Base-by-base conservation (phyloP, 2,329 filamentous ascomycete species). In the Monosporascus sp. region DNA sequence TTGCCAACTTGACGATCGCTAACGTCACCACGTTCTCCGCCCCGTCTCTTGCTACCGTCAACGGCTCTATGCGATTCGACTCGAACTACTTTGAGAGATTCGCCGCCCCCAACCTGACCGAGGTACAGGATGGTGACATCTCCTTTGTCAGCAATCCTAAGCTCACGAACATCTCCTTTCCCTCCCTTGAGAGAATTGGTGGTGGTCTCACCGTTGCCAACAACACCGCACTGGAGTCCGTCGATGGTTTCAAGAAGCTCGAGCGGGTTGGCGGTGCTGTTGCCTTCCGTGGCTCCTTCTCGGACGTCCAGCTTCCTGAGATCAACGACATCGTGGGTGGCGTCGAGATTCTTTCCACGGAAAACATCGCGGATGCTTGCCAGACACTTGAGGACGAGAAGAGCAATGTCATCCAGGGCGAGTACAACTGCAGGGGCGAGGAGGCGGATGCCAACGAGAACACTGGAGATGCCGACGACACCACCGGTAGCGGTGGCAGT, bases 141-240 rank as follows among this genome's bases (percentile, higher is more conserved):
- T 83, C 84, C 3, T 83, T 88, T 64, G 78, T 84, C 69, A 80
- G 80, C 74, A 87, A 87, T 76, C 71, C 73, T 43, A 69, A 77
- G 56, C 75, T 88, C 49, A 70, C 75, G 69, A 96, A 96, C 82
- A 79, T 97, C 73, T 85, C 86, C 55, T 82, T 96, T 73, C 86
- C 88, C 48, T 47, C 68, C 22, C 79, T 97, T 46, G 80, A 77
- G 61, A 80, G 74, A 52, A 81, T 96, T 65, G 84, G 82, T 62
- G 92, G 90, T 76, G 90, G 88, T 70, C 83, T 96, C 70, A 85
- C 88, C 63, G 84, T 99, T 67, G 87, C 66, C 74, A 96, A 96
- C 84, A 97, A 97, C 86, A 90, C 90, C 56, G 76, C 78, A 52
- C 81, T 97, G 36, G 63, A 73, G 53, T 69, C 76, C 56, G 78